A percentile compares a stretch with the other conserved stretches of the same genome.
Conservation (phyloP, 192 early-diverging fungal species). For the Linnemannia elongata region DNA sequence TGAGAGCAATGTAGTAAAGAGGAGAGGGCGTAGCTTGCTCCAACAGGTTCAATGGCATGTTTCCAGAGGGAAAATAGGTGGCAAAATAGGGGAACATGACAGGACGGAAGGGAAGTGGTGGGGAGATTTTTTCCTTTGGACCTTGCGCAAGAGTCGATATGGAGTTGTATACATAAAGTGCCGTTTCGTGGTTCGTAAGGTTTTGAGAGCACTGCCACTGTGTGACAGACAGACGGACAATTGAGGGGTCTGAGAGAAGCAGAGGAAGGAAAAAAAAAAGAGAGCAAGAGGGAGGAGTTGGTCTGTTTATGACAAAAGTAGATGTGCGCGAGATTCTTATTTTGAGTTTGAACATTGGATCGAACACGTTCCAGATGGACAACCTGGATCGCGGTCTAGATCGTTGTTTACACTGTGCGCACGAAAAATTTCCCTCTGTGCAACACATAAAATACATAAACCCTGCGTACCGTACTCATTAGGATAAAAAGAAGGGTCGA, state of each 20-base stretch:
- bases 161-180: neutral
- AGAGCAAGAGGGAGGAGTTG: neutral
- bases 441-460: too few species aligned
- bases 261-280: too few species aligned
- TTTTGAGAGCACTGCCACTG: constrained; percentile 9
- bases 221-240: neutral
- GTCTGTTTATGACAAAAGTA: neutral
- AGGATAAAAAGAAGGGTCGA: neutral
- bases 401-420: neutral
- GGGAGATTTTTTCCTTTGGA: neutral
- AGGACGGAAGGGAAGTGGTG: neutral
- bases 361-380: neutral
- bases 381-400: constrained; percentile 1
- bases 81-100: neutral
- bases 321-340: neutral
- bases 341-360: neutral
- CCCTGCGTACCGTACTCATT: too few species aligned
- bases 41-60: neutral
- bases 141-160: neutral
- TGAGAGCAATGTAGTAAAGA: neutral
- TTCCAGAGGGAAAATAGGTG: neutral
- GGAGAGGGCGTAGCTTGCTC: neutral
- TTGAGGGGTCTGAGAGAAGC: neutral
- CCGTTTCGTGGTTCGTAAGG: neutral
- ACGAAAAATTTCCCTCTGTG: neutral